A percentile compares a stretch with the other conserved stretches of the same genome.
phyloP scores from a whole-genome alignment of 164 flowering plant genomes.

The Vitis rotundifolia region DNA sequence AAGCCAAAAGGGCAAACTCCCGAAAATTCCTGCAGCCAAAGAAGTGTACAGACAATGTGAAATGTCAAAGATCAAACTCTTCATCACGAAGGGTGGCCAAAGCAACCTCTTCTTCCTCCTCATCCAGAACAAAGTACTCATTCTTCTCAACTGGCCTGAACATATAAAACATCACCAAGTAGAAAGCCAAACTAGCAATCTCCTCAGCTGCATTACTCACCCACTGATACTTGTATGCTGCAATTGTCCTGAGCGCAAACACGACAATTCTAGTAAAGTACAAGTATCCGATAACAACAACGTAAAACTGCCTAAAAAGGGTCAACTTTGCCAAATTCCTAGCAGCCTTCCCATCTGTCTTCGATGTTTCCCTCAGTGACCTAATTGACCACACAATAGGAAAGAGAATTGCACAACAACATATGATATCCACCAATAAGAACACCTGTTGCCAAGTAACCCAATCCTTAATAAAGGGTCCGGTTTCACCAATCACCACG shows the following conservation, averaged over 20 bases:
- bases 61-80: constrained; percentile 66
- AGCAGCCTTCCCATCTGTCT: constrained; percentile 85
- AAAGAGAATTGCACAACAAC: constrained; percentile 78
- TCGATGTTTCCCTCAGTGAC: constrained; percentile 67
- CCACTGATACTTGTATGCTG: constrained; percentile 75
- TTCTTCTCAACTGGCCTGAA: constrained; percentile 74
- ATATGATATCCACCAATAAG: constrained; percentile 64
- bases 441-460: constrained; percentile 80
- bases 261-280: constrained; percentile 79
- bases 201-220: constrained; percentile 77
- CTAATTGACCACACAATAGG: constrained; percentile 87
- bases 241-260: constrained; percentile 66
- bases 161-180: constrained; percentile 66
- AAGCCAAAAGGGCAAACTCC: background rate
- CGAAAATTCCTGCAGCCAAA: background rate
- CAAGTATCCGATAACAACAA: constrained; percentile 73
- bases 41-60: no score
- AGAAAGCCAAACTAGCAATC: constrained; percentile 64
- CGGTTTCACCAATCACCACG: constrained; percentile 73
- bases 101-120: constrained; percentile 81
- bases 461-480: constrained; percentile 78
- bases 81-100: constrained; percentile 56
- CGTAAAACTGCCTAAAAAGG: constrained; percentile 70
- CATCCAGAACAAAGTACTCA: constrained; percentile 74
- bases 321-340: constrained; percentile 75